A percentile compares a stretch with the other conserved stretches of the same genome.
Evolutionary conservation across 352 stramenopile genomes (phyloP).

Genomic region (Phytophthora brassicae): DNA sequence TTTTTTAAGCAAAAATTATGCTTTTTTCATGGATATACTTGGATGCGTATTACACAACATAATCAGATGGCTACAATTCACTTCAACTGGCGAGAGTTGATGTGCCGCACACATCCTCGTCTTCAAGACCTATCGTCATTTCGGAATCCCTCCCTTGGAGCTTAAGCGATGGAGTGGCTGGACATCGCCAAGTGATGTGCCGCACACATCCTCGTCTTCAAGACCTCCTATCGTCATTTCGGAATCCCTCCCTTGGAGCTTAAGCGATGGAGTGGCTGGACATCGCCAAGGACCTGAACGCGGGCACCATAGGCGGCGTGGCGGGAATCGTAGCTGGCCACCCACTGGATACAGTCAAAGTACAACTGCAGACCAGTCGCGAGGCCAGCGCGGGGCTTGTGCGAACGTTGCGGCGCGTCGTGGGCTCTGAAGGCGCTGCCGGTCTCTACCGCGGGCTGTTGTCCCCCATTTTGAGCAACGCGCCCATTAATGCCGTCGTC

Average conservation of each 20-base stretch:
- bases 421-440: slow-evolving; percentile 44
- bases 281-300: slow-evolving; percentile 75
- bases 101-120: slow-evolving; percentile 1
- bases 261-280: slow-evolving; percentile 72
- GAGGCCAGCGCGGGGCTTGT: slow-evolving; percentile 33
- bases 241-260: neutral
- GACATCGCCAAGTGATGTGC: slow-evolving; percentile 73
- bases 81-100: neutral
- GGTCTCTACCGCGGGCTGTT: slow-evolving; percentile 74
- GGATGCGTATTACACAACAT: no score
- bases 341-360: slow-evolving; percentile 84
- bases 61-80: no score
- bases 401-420: slow-evolving; percentile 52
- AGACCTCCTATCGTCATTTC: neutral
- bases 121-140: neutral
- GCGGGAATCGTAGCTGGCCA: slow-evolving; percentile 76
- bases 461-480: slow-evolving; percentile 79
- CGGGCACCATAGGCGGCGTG: slow-evolving; percentile 70
- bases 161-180: slow-evolving; percentile 69
- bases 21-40: no score
- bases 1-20: no score
- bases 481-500: slow-evolving; percentile 81
- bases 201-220: neutral
- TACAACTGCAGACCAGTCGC: slow-evolving; percentile 68
- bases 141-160: neutral